Evolutionary conservation across 1,284 basidiomycete genomes (phyloP).

Genomic region (Crucibulum parvulum): DNA sequence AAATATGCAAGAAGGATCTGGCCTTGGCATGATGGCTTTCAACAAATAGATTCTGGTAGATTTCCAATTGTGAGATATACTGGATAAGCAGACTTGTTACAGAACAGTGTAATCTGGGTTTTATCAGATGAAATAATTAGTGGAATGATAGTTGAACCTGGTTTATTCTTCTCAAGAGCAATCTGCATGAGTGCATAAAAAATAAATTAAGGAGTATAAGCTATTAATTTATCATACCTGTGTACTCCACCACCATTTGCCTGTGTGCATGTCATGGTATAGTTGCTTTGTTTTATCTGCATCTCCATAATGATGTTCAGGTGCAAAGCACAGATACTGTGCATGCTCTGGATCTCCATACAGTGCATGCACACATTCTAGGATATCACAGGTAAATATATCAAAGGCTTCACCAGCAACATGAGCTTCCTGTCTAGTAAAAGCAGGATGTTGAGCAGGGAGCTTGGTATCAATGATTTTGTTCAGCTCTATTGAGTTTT

Average conservation of each 20-base stretch:
- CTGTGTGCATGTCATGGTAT: slow-evolving; percentile 42
- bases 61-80: slow-evolving; percentile 52
- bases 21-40: slow-evolving; percentile 38
- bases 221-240: slow-evolving; percentile 29
- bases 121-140: slow-evolving; percentile 49
- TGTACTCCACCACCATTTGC: slow-evolving; percentile 44
- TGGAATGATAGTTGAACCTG: slow-evolving; percentile 45
- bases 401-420: slow-evolving; percentile 29
- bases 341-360: slow-evolving; percentile 32
- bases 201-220: background rate
- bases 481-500: slow-evolving; percentile 22
- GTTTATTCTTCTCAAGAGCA: slow-evolving; percentile 26
- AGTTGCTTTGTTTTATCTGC: slow-evolving; percentile 16
- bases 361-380: slow-evolving; percentile 31
- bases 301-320: slow-evolving; percentile 38
- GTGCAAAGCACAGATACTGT: slow-evolving; percentile 22
- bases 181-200: slow-evolving; percentile 21
- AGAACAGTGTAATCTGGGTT: slow-evolving; percentile 40
- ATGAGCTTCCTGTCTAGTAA: slow-evolving; percentile 24
- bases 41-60: slow-evolving; percentile 45
- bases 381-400: slow-evolving; percentile 27
- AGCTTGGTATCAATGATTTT: slow-evolving; percentile 28
- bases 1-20: slow-evolving; percentile 47
- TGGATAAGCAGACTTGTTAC: slow-evolving; percentile 46
- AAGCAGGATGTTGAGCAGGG: slow-evolving; percentile 20